Percentiles rank a stretch among this genome's conserved stretches.
phyloP scores from a whole-genome alignment of 768 basidiomycete genomes.

The Kondoa malvinella region DNA sequence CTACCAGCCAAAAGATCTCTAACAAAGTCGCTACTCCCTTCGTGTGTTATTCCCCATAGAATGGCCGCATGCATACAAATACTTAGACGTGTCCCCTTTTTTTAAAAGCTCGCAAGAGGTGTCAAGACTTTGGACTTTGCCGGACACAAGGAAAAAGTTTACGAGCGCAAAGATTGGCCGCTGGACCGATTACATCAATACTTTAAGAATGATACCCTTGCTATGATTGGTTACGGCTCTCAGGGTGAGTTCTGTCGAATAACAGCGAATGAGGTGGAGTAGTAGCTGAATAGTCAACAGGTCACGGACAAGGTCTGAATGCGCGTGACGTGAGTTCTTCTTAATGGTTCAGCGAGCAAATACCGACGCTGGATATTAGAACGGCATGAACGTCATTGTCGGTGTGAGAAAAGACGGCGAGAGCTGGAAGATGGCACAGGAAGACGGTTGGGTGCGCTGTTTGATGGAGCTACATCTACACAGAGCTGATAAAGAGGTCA shows the following conservation, averaged over 20 bases:
- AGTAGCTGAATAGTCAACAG: slow-evolving; percentile 32
- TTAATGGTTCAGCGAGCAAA: not conserved
- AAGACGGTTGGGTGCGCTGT: slow-evolving; percentile 79
- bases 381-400: slow-evolving; percentile 93
- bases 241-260: slow-evolving; percentile 34
- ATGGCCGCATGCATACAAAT: too few species aligned
- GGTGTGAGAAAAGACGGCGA: slow-evolving; percentile 94
- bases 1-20: not conserved
- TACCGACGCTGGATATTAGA: slow-evolving; percentile 28
- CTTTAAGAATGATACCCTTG: slow-evolving; percentile 98
- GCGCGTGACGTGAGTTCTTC: slow-evolving; percentile 57
- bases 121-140: slow-evolving; percentile 29
- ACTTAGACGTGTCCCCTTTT: not conserved
- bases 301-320: slow-evolving; percentile 95
- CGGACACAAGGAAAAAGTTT: slow-evolving; percentile 26
- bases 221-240: slow-evolving; percentile 96
- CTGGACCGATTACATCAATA: slow-evolving; percentile 94
- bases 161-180: slow-evolving; percentile 64
- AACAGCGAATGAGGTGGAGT: not conserved
- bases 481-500: slow-evolving; percentile 26
- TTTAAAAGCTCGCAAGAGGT: slow-evolving; percentile 8
- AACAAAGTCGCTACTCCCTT: not conserved
- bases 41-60: not conserved
- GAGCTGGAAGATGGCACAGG: slow-evolving; percentile 85
- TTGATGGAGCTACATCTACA: not conserved